A percentile compares a stretch with the other conserved stretches of the same genome.
These are phyloP conservation scores for Citrus sp. DNA, from an alignment of 345 rosid species.

Conservation along the genomic window DNA sequence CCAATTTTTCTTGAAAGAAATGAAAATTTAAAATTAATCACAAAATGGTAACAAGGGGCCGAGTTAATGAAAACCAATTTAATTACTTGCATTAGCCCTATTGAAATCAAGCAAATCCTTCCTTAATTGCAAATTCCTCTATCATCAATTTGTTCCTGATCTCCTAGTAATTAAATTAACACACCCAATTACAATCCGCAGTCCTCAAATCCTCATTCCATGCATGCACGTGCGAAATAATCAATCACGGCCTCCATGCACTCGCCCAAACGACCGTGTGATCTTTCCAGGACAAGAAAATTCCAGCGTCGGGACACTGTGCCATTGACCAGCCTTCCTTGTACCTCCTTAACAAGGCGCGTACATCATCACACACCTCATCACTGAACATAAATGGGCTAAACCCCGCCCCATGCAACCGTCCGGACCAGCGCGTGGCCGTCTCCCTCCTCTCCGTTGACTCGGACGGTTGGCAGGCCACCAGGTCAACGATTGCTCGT, in stretches of 20 bases:
- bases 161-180: background rate
- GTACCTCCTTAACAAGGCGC: slow-evolving; percentile 89
- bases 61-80: slow-evolving; percentile 25
- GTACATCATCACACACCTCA: slow-evolving; percentile 84
- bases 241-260: slow-evolving; percentile 72
- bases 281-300: slow-evolving; percentile 91
- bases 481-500: slow-evolving; percentile 68
- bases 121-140: background rate
- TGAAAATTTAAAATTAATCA: slow-evolving; percentile 16
- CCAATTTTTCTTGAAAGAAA: slow-evolving; percentile 4
- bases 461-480: slow-evolving; percentile 62
- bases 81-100: slow-evolving; percentile 17
- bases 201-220: background rate
- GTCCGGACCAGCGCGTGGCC: slow-evolving; percentile 69
- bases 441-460: slow-evolving; percentile 79
- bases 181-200: background rate
- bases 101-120: slow-evolving; percentile 25
- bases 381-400: slow-evolving; percentile 55
- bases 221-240: slow-evolving; percentile 28
- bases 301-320: slow-evolving; percentile 67
- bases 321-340: slow-evolving; percentile 93
- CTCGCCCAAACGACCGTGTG: slow-evolving; percentile 97
- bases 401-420: slow-evolving; percentile 61
- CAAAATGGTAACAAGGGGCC: slow-evolving; percentile 4
- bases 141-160: background rate